A percentile compares a stretch with the other conserved stretches of the same genome.
phyloP scores from a whole-genome alignment of 805 yeast species.

The Hanseniaspora clermontiae region DNA sequence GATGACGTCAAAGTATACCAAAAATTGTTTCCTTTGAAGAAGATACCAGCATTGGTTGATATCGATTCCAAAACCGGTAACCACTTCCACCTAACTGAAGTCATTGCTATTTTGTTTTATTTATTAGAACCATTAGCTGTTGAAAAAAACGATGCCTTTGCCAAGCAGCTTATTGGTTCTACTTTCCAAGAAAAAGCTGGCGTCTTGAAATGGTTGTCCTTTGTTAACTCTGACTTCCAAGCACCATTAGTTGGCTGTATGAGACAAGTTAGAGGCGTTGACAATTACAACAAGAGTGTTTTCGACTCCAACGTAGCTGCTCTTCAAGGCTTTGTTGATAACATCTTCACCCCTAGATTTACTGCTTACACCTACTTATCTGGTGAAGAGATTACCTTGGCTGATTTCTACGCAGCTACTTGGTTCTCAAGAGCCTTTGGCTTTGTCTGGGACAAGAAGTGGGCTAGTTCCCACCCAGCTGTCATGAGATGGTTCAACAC shows the following conservation, averaged over 20 bases:
- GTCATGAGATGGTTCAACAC: constrained; percentile 65
- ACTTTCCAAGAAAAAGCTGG: constrained; percentile 55
- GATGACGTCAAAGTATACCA: constrained; percentile 28
- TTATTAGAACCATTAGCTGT: constrained; percentile 31
- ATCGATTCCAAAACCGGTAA: constrained; percentile 31
- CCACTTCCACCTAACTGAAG: constrained; percentile 61
- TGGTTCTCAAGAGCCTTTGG: constrained; percentile 28
- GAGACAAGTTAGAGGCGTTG: constrained; percentile 33
- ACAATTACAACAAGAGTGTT: constrained; percentile 68
- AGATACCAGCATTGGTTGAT: constrained; percentile 59
- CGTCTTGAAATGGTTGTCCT: constrained; percentile 65
- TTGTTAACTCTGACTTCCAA: constrained; percentile 57
- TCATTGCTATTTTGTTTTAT: constrained; percentile 49
- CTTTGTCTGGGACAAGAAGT: constrained; percentile 47
- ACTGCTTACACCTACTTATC: constrained; percentile 56
- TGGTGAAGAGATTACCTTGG: constrained; percentile 49
- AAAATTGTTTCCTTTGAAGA: constrained; percentile 45
- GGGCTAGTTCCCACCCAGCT: constrained; percentile 53
- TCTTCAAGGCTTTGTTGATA: constrained; percentile 29
- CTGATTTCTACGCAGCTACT: constrained; percentile 21
- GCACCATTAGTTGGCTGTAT: constrained; percentile 27
- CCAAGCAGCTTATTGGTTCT: constrained; percentile 14
- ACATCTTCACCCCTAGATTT: constrained; percentile 45
- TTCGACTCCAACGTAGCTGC: constrained; percentile 30
- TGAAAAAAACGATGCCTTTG: constrained; percentile 32